These are phyloP conservation scores for Senna siamea DNA, from an alignment of 306 rosid species.

Conservation along the genomic window DNA sequence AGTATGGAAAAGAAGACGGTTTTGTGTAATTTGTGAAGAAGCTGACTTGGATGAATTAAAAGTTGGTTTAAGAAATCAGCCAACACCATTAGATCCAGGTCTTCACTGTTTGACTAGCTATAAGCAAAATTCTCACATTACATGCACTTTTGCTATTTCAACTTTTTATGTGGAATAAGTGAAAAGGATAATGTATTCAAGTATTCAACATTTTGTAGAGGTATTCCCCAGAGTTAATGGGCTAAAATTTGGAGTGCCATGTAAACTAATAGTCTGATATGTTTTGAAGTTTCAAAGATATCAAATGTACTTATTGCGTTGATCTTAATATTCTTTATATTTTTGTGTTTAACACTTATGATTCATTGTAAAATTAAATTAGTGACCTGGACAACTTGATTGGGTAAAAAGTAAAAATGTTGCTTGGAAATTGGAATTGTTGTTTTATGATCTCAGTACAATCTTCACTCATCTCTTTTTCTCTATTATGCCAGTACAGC, in stretches of 20 bases:
- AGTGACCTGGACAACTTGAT: slow-evolving; percentile 20
- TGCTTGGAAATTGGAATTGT: not conserved
- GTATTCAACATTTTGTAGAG: not conserved
- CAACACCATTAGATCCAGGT: not conserved
- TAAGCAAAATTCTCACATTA: slow-evolving; percentile 1
- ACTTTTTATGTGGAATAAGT: slow-evolving; percentile 7
- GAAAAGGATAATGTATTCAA: no score
- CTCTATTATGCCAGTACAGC: slow-evolving; percentile 94
- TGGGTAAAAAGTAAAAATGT: not conserved
- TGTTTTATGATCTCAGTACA: slow-evolving; percentile 33
- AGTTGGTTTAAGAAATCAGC: not conserved
- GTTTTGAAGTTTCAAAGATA: slow-evolving; percentile 28
- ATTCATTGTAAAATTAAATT: slow-evolving; percentile 15
- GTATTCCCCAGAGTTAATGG: slow-evolving; percentile 21
- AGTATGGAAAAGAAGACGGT: not conserved
- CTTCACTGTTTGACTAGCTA: slow-evolving; percentile 21
- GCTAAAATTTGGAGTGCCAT: slow-evolving; percentile 13
- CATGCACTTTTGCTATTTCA: slow-evolving; percentile 24
- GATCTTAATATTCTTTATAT: slow-evolving; percentile 23
- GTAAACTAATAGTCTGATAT: slow-evolving; percentile 19
- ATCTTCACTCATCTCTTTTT: slow-evolving; percentile 70
- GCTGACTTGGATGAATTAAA: slow-evolving; percentile 7
- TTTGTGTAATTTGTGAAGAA: slow-evolving; percentile 2
- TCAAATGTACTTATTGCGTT: not conserved
- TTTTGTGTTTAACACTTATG: slow-evolving; percentile 16